phyloP scores from a whole-genome alignment of 2,329 filamentous ascomycete genomes.

The Ascochyta koolunga region DNA sequence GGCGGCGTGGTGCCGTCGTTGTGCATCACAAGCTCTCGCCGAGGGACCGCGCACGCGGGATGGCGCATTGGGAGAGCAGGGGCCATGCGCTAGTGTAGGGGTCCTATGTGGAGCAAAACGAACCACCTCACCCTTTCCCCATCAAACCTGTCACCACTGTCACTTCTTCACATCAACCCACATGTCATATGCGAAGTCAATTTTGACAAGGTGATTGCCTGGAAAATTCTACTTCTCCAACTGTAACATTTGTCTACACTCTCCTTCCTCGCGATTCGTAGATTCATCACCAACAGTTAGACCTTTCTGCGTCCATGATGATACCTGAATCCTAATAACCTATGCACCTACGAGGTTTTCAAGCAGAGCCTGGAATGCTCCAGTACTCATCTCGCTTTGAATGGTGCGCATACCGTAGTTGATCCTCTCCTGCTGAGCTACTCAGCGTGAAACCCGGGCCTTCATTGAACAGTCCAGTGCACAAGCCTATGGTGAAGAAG shows the following conservation, averaged over 20 bases:
- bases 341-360: background rate
- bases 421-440: background rate
- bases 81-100: constrained; percentile 11
- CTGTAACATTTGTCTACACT: background rate
- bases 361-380: background rate
- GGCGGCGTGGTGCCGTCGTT: constrained; percentile 2
- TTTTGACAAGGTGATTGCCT: no score
- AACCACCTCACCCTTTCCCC: background rate
- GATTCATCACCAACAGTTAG: background rate
- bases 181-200: no score
- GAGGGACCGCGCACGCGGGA: constrained; percentile 12
- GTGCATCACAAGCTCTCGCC: constrained; percentile 12
- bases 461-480: background rate
- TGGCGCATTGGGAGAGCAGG: constrained; percentile 4
- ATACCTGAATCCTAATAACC: no score
- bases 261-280: background rate
- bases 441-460: background rate
- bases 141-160: background rate
- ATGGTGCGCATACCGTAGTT: background rate
- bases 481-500: background rate
- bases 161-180: background rate
- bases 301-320: background rate
- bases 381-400: background rate
- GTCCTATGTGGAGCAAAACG: constrained; percentile 3
- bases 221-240: no score